Base-by-base conservation (phyloP, 2,329 filamentous ascomycete species). In the Paraphoma chrysanthemicola region DNA sequence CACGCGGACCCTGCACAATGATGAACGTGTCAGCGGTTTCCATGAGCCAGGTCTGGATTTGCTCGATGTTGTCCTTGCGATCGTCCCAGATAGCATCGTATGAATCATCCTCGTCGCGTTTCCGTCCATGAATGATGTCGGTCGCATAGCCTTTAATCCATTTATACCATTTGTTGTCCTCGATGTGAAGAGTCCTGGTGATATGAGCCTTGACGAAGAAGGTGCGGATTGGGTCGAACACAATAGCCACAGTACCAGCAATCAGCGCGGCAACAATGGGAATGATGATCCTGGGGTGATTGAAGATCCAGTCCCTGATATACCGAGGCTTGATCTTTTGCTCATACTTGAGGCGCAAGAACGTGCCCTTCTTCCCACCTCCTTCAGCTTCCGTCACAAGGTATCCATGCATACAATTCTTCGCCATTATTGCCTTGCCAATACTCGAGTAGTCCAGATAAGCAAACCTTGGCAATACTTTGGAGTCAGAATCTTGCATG, bases 11-110 rank as follows among this genome's bases (percentile, higher is more conserved):
- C 71, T 97, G 93, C 0, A 99, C 87, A 8, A 98, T 91, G 61
- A 97, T 93, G 73, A 97, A 97, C 0, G 93, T 98, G 58, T 95
- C 92, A 0, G 90, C 87, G 4, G 90, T 93, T 67, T 97, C 94
- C 70, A 92, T 88, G 7, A 98, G 80, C 92, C 93, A 97, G 12
- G 87, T 89, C 63, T 89, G 88, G 11, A 99, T 85, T 70, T 93
- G 88, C 18, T 92, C 86, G 57, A 98, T 95, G 48, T 93, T 86
- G 43, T 87, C 87, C 65, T 90, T 91, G 17, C 93, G 88, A 70
- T 96, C 93, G 60, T 92, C 91, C 90, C 93, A 97, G 9, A 98
- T 88, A 1, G 91, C 90, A 49, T 88, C 85, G 12, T 90, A 88
- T 8, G 88, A 88, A 52, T 88, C 84, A 42, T 93, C 85, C 0